Percentiles rank a stretch among this genome's conserved stretches.
phyloP scores from a whole-genome alignment of 768 basidiomycete genomes.

The Psilocybe azurescens region DNA sequence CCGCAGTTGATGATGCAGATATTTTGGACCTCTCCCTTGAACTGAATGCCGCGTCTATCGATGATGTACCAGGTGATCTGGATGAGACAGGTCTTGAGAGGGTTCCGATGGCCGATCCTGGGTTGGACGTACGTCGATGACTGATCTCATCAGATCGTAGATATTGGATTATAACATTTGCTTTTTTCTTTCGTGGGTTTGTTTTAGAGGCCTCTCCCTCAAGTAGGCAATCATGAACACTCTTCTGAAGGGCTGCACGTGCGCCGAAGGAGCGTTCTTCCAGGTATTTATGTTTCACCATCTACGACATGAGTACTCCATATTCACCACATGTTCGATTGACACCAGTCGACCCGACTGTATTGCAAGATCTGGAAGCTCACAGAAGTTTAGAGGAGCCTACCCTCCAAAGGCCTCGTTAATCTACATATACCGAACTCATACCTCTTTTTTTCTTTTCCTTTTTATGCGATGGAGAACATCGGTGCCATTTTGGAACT shows the following conservation, averaged over 20 bases:
- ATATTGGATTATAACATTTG: conserved; percentile 20
- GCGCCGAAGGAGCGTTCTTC: conserved; percentile 93
- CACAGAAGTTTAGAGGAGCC: conserved; percentile 81
- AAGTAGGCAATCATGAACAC: conserved; percentile 62
- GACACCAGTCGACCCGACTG: conserved; percentile 79
- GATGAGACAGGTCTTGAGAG: conserved; percentile 86
- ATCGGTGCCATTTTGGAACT: background rate
- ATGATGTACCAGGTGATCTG: conserved; percentile 70
- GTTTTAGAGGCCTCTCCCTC: conserved; percentile 67
- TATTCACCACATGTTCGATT: conserved; percentile 21
- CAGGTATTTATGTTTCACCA: conserved; percentile 56
- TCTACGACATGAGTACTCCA: conserved; percentile 10
- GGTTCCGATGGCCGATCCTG: conserved; percentile 93
- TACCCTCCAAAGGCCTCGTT: conserved; percentile 26
- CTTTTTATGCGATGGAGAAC: background rate
- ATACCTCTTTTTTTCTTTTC: conserved; percentile 1
- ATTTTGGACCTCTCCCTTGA: conserved; percentile 91
- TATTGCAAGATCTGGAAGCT: conserved; percentile 86
- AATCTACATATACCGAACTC: conserved; percentile 1
- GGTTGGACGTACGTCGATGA: conserved; percentile 70
- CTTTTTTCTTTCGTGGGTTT: conserved; percentile 12
- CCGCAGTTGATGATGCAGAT: conserved; percentile 81
- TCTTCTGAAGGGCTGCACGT: conserved; percentile 78
- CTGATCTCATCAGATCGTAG: conserved; percentile 13
- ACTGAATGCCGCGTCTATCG: conserved; percentile 82